These are phyloP conservation scores for sunflower (Helianthus annuus) DNA, from an alignment of 129 eudicot genomes.

Conservation along the genomic window DNA sequence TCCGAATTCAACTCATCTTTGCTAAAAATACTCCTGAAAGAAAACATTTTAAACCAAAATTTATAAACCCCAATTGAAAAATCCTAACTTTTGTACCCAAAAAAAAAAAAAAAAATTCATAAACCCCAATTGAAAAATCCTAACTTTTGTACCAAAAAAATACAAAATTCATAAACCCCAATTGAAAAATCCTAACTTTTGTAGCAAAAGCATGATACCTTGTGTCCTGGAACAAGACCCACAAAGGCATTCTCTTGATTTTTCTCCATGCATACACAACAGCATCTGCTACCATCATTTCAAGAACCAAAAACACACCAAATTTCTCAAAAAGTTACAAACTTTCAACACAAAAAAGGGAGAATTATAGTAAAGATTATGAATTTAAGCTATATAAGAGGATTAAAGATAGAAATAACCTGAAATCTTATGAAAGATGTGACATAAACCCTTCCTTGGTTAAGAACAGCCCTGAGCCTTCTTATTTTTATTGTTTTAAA, in stretches of 20 bases:
- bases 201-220: slow-evolving; percentile 31
- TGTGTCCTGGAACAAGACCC: slow-evolving; percentile 44
- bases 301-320: slow-evolving; percentile 1
- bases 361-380: not conserved
- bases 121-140: too few relatives aligned
- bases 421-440: not conserved
- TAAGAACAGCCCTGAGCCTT: slow-evolving; percentile 11
- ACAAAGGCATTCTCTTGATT: slow-evolving; percentile 32
- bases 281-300: slow-evolving; percentile 21
- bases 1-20: slow-evolving; percentile 48
- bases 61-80: too few relatives aligned
- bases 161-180: too few relatives aligned
- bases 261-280: slow-evolving; percentile 24
- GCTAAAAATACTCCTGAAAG: too few relatives aligned
- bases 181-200: not conserved
- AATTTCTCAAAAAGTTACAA: not conserved
- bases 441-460: slow-evolving; percentile 33
- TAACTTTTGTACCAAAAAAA: too few relatives aligned
- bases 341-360: not conserved
- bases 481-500: not conserved
- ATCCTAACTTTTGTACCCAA: too few relatives aligned
- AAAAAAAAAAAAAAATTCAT: too few relatives aligned
- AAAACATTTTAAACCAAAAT: too few relatives aligned
- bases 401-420: slow-evolving; percentile 8
- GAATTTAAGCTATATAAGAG: not conserved